Percentiles rank a stretch among this genome's conserved stretches.
Conservation (phyloP, 495 filamentous ascomycete species). For the Tuber calosporum region DNA sequence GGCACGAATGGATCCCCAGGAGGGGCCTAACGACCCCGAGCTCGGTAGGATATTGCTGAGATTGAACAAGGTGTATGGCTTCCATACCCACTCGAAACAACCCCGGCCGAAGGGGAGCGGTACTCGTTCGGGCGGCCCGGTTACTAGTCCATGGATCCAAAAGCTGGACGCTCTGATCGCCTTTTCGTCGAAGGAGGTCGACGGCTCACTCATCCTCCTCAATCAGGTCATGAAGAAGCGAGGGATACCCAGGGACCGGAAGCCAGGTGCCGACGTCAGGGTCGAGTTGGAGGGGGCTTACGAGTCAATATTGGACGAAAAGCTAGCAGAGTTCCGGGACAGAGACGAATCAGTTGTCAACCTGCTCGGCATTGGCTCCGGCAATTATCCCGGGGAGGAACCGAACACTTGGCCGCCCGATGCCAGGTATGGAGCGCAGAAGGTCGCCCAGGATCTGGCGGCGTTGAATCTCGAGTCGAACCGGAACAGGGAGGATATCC, state of each 20-base stretch:
- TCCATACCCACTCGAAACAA: background rate
- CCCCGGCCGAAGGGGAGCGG: background rate
- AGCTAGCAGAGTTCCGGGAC: background rate
- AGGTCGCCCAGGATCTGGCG: background rate
- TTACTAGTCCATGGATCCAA: background rate
- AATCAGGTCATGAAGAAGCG: background rate
- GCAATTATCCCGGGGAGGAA: background rate
- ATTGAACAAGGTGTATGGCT: background rate
- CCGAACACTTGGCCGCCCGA: background rate
- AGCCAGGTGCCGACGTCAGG: background rate
- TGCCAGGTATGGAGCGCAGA: background rate
- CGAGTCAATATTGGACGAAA: background rate
- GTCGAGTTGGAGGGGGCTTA: background rate
- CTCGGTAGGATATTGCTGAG: background rate
- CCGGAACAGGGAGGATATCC: background rate
- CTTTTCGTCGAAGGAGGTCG: background rate
- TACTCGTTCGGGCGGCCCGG: background rate
- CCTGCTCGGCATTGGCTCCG: background rate
- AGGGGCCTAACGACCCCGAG: background rate
- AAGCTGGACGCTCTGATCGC: background rate
- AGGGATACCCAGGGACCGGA: background rate
- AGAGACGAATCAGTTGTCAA: background rate
- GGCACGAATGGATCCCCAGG: background rate
- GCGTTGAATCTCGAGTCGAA: background rate
- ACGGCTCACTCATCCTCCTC: background rate